Percentiles rank a stretch among this genome's conserved stretches.
These are phyloP conservation scores for Lachancea waltii DNA, from an alignment of 805 yeast genomes.

Conservation along the genomic window DNA sequence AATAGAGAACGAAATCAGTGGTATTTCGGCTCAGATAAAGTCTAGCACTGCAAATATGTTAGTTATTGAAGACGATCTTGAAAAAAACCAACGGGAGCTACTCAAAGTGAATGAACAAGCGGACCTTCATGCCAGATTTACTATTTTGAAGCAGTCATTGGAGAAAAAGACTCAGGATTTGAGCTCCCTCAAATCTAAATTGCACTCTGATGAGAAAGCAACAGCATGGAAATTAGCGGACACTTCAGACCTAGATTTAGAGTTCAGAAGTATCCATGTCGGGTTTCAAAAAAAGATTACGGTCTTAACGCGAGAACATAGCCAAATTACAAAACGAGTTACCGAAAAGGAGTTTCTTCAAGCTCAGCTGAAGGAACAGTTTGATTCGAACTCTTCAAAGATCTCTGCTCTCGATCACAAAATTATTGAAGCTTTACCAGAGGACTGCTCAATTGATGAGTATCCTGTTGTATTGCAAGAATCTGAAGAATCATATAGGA, in stretches of 20 bases:
- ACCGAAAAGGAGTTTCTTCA: conserved; percentile 16
- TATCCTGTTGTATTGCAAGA: conserved; percentile 47
- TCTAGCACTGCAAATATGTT: conserved; percentile 35
- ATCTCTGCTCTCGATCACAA: conserved; percentile 12
- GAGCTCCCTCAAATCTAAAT: conserved; percentile 3
- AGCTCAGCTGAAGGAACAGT: conserved; percentile 10
- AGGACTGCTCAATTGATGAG: conserved; percentile 38
- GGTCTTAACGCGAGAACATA: conserved; percentile 11
- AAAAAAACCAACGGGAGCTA: conserved; percentile 46
- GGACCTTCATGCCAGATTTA: conserved; percentile 50
- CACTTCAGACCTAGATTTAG: conserved; percentile 17
- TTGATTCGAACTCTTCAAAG: conserved; percentile 11
- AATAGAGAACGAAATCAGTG: conserved; percentile 23
- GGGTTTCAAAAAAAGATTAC: conserved; percentile 19
- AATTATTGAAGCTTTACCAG: conserved; percentile 32
- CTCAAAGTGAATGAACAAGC: conserved; percentile 49
- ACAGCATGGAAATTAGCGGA: conserved; percentile 11
- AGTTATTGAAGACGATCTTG: conserved; percentile 41
- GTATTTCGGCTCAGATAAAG: conserved; percentile 33
- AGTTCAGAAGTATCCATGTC: conserved; percentile 17
- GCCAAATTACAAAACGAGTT: conserved; percentile 12
- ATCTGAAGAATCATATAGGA: conserved; percentile 55
- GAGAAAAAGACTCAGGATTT: conserved; percentile 16
- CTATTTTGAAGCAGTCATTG: conserved; percentile 29
- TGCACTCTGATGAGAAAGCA: conserved; percentile 10